A percentile compares a stretch with the other conserved stretches of the same genome.
Evolutionary conservation across 331 rosid species (phyloP).

Genomic region (Rosa hybrid): DNA sequence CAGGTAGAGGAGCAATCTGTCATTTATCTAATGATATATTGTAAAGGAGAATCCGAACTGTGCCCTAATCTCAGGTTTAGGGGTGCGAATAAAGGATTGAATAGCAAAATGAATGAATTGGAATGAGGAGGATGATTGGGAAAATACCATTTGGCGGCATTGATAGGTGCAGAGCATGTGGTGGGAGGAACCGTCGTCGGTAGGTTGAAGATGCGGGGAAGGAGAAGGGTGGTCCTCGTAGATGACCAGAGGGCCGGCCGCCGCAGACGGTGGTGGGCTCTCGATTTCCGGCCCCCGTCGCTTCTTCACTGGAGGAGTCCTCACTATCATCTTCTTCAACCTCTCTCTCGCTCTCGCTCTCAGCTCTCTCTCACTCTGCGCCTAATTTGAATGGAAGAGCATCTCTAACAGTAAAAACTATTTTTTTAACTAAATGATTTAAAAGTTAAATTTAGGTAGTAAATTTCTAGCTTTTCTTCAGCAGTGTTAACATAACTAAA

Average conservation of each 20-base stretch:
- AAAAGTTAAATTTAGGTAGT: too few relatives aligned
- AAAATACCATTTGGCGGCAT: constrained; percentile 90
- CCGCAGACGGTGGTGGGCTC: constrained; percentile 27
- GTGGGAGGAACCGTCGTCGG: constrained; percentile 34
- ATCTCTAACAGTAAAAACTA: too few relatives aligned
- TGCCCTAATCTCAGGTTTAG: too few relatives aligned
- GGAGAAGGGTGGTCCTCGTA: constrained; percentile 69
- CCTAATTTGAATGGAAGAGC: constrained; percentile 17
- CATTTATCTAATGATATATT: too few relatives aligned
- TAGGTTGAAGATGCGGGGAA: constrained; percentile 25
- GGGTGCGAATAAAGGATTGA: too few relatives aligned
- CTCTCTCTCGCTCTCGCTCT: not conserved
- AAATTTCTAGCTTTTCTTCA: too few relatives aligned
- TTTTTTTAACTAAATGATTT: too few relatives aligned
- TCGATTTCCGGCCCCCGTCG: constrained; percentile 47
- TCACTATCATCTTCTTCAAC: constrained; percentile 48
- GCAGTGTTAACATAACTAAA: too few relatives aligned
- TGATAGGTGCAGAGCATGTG: constrained; percentile 95
- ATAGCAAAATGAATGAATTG: not conserved
- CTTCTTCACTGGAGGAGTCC: constrained; percentile 85
- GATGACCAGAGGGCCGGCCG: constrained; percentile 53
- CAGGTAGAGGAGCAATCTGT: too few relatives aligned
- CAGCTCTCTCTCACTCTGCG: not conserved
- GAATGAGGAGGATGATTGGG: not conserved
- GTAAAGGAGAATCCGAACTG: too few relatives aligned